phyloP scores from a whole-genome alignment of 2,329 filamentous ascomycete species.

The Fusarium sororula region DNA sequence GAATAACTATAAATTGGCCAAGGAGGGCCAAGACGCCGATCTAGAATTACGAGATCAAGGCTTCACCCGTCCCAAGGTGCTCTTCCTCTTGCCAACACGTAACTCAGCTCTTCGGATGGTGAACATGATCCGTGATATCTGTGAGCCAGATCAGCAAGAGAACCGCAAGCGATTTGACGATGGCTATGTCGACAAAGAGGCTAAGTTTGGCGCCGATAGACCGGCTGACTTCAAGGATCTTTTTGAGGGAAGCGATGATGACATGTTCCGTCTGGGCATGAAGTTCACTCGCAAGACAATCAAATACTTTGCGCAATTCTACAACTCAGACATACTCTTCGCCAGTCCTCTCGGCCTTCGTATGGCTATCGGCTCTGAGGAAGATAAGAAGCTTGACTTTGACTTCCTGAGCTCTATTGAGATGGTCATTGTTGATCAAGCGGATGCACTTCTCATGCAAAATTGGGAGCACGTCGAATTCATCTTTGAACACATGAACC shows the following conservation, averaged over 20 bases:
- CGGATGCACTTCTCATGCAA: slow-evolving; percentile 94
- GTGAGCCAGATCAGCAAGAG: slow-evolving; percentile 89
- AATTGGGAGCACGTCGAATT: slow-evolving; percentile 97
- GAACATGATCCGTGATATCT: slow-evolving; percentile 78
- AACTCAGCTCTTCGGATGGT: slow-evolving; percentile 84
- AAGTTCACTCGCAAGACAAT: slow-evolving; percentile 97
- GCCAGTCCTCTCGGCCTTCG: slow-evolving; percentile 90
- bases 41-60: slow-evolving; percentile 90
- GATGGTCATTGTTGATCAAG: slow-evolving; percentile 88
- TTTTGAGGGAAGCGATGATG: slow-evolving; percentile 94
- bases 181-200: slow-evolving; percentile 74
- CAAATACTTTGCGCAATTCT: slow-evolving; percentile 95
- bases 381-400: slow-evolving; percentile 71
- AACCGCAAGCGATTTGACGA: slow-evolving; percentile 94
- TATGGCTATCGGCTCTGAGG: slow-evolving; percentile 86
- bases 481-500: slow-evolving; percentile 90
- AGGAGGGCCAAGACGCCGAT: slow-evolving; percentile 69
- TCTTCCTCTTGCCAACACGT: slow-evolving; percentile 89
- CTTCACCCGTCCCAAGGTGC: slow-evolving; percentile 91
- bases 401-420: slow-evolving; percentile 97
- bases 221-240: slow-evolving; percentile 88
- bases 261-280: slow-evolving; percentile 94
- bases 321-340: slow-evolving; percentile 94
- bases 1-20: slow-evolving; percentile 83
- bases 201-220: slow-evolving; percentile 74